Conservation (phyloP, 2,329 filamentous ascomycete genomes). For the Septoria linicola region DNA sequence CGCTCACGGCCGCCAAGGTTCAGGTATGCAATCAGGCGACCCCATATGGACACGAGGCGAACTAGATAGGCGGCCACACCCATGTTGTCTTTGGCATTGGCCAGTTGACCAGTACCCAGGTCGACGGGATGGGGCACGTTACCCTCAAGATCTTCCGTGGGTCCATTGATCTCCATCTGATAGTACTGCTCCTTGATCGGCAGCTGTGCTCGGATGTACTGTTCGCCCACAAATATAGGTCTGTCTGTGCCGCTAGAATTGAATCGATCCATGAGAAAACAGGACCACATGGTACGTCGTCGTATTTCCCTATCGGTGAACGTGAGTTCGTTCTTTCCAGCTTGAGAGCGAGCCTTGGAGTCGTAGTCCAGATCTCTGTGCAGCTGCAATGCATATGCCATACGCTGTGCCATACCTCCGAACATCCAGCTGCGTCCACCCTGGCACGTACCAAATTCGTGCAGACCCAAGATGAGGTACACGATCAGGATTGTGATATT, state of each 20-base stretch:
- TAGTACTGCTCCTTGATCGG: slow-evolving; percentile 90
- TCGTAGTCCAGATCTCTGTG: slow-evolving; percentile 82
- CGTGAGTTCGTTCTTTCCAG: slow-evolving; percentile 50
- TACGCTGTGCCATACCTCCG: slow-evolving; percentile 89
- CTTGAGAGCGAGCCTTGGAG: slow-evolving; percentile 42
- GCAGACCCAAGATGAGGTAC: slow-evolving; percentile 80
- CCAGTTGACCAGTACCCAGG: slow-evolving; percentile 62
- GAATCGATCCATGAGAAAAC: slow-evolving; percentile 95
- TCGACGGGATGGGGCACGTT: slow-evolving; percentile 62
- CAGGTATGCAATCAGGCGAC: slow-evolving; percentile 81
- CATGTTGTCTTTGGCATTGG: slow-evolving; percentile 78
- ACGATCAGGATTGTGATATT: slow-evolving; percentile 96
- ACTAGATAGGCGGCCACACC: slow-evolving; percentile 91
- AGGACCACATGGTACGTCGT: slow-evolving; percentile 95
- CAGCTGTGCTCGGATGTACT: slow-evolving; percentile 82
- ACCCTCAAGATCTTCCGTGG: slow-evolving; percentile 80
- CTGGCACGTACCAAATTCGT: slow-evolving; percentile 96
- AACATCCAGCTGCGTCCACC: slow-evolving; percentile 95
- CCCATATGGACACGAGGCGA: slow-evolving; percentile 82
- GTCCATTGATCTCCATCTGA: slow-evolving; percentile 83
- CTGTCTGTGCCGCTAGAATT: slow-evolving; percentile 93
- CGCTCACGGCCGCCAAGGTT: slow-evolving; percentile 84
- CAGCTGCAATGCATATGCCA: slow-evolving; percentile 93
- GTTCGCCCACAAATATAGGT: slow-evolving; percentile 86
- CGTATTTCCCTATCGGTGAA: slow-evolving; percentile 93